These are phyloP conservation scores for Dictyostelium intermedium DNA, from an alignment of 78 protist species.

Conservation along the genomic window DNA sequence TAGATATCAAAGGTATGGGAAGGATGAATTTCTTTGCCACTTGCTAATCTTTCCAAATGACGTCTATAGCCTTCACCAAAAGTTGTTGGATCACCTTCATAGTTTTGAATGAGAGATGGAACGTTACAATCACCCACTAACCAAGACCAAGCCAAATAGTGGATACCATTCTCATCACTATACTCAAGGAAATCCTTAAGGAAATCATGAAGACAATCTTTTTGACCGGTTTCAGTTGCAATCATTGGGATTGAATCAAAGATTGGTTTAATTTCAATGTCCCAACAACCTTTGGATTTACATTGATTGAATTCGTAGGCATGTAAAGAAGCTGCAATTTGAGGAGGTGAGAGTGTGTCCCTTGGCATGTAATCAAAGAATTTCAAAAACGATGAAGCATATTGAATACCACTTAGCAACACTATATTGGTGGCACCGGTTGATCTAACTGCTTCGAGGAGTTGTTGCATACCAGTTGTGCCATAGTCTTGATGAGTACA, in stretches of 20 bases:
- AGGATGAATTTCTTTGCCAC: not conserved
- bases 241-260: conserved; percentile 23
- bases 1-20: conserved; percentile 44
- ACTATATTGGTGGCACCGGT: conserved; percentile 38
- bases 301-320: conserved; percentile 62
- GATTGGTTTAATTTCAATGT: conserved; percentile 31
- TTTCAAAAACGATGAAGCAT: conserved; percentile 32
- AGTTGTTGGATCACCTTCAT: conserved; percentile 10
- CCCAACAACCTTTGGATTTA: conserved; percentile 70
- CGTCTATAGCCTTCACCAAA: conserved; percentile 39
- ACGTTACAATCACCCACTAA: conserved; percentile 11
- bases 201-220: conserved; percentile 62
- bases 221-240: conserved; percentile 74
- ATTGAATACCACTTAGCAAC: conserved; percentile 53
- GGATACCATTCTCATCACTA: conserved; percentile 13
- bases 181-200: conserved; percentile 34
- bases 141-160: conserved; percentile 76
- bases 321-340: conserved; percentile 44
- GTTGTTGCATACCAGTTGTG: conserved; percentile 38
- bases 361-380: conserved; percentile 44
- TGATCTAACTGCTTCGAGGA: conserved; percentile 37
- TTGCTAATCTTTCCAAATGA: not conserved
- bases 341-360: conserved; percentile 15
- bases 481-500: conserved; percentile 15
- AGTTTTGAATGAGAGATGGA: conserved; percentile 25